Conservation (phyloP, 495 filamentous ascomycete species). For the Polyplosphaeria fusca region DNA sequence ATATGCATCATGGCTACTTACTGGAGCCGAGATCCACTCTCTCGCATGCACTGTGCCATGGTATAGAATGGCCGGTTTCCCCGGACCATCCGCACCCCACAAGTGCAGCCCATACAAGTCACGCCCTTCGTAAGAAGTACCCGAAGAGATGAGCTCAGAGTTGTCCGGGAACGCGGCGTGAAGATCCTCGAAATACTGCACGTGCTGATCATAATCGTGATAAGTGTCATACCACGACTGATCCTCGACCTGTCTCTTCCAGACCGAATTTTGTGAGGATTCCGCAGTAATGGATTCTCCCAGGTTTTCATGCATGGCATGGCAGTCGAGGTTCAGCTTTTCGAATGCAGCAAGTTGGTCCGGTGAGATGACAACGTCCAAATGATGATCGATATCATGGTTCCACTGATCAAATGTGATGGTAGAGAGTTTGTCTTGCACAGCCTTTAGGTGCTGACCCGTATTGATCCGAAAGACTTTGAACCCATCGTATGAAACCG, state of each 20-base stretch:
- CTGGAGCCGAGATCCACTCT: conserved; percentile 56
- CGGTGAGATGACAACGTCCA: conserved; percentile 46
- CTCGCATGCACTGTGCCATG: conserved; percentile 61
- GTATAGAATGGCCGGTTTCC: conserved; percentile 56
- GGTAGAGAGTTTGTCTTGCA: conserved; percentile 28
- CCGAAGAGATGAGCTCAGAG: conserved; percentile 52
- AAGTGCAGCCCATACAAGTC: conserved; percentile 57
- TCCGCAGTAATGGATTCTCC: conserved; percentile 41
- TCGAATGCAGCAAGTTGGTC: conserved; percentile 40
- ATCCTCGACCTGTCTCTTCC: conserved; percentile 11
- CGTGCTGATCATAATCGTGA: conserved; percentile 54
- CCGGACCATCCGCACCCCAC: conserved; percentile 50
- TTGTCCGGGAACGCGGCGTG: conserved; percentile 45
- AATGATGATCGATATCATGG: conserved; percentile 30
- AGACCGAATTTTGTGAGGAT: conserved; percentile 13
- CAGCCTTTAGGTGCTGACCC: conserved; percentile 20
- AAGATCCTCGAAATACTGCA: conserved; percentile 52
- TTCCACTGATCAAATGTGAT: conserved; percentile 36
- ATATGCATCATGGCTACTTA: background rate
- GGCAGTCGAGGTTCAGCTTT: conserved; percentile 35
- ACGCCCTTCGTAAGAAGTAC: conserved; percentile 50
- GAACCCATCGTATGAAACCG: conserved; percentile 44
- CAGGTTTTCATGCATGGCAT: conserved; percentile 45
- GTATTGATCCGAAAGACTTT: conserved; percentile 43
- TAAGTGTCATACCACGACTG: conserved; percentile 55